Conservation (phyloP, 2,329 filamentous ascomycete species). For the Calcarisporium arbuscula region DNA sequence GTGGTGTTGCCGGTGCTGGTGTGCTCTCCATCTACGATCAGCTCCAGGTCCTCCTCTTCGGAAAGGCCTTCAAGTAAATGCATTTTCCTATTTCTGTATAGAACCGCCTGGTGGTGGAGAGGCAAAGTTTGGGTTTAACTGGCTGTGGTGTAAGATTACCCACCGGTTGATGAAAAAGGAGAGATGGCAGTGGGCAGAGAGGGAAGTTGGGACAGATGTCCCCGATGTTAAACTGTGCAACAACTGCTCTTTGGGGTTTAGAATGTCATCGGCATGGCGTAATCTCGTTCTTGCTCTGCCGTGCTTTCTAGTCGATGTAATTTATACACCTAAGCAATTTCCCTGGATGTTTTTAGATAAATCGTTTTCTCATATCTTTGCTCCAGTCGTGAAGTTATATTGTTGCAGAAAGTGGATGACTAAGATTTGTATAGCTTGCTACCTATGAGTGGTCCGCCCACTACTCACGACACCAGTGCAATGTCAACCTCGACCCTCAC, state of each 20-base stretch:
- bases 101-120: slow-evolving; percentile 25
- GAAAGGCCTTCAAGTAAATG: slow-evolving; percentile 86
- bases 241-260: slow-evolving; percentile 39
- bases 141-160: slow-evolving; percentile 32
- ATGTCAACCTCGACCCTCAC: too few species aligned
- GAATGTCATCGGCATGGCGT: slow-evolving; percentile 44
- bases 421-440: too few species aligned
- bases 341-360: slow-evolving; percentile 27
- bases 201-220: slow-evolving; percentile 35
- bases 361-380: neutral
- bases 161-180: slow-evolving; percentile 36
- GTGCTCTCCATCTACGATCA: slow-evolving; percentile 99
- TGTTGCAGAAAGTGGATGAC: too few species aligned
- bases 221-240: slow-evolving; percentile 31
- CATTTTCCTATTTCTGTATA: slow-evolving; percentile 34
- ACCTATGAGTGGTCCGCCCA: too few species aligned
- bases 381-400: too few species aligned
- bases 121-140: slow-evolving; percentile 29
- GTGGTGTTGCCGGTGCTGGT: slow-evolving; percentile 99
- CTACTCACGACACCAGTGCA: too few species aligned
- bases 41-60: slow-evolving; percentile 98
- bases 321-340: slow-evolving; percentile 57
- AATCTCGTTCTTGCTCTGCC: slow-evolving; percentile 38
- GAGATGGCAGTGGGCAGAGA: slow-evolving; percentile 41
- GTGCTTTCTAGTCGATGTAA: slow-evolving; percentile 53